A percentile compares a stretch with the other conserved stretches of the same genome.
These are phyloP conservation scores for Russula virescens DNA, from an alignment of 768 basidiomycete species.

Conservation along the genomic window DNA sequence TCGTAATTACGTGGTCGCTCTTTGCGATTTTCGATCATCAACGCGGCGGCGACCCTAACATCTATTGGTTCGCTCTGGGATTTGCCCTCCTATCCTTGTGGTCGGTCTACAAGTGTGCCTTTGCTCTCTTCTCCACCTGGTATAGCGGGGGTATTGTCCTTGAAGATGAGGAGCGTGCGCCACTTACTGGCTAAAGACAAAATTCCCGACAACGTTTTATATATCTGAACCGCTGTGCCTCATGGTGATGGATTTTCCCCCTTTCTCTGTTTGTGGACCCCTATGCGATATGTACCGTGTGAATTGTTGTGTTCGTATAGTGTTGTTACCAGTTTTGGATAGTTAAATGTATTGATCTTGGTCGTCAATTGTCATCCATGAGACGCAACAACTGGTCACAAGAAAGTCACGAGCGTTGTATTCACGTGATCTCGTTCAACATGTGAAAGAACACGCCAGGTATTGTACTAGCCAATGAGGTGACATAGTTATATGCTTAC, in stretches of 20 bases:
- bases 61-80: constrained; percentile 85
- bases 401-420: no score
- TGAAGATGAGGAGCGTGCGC: constrained; percentile 83
- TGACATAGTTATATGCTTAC: no score
- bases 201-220: not conserved
- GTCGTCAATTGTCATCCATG: no score
- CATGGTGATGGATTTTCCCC: not conserved
- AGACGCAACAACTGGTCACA: no score
- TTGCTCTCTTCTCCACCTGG: constrained; percentile 41
- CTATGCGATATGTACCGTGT: not conserved
- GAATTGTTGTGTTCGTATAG: not conserved
- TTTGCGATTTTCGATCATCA: constrained; percentile 88
- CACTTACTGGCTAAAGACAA: constrained; percentile 48
- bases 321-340: no score
- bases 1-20: constrained; percentile 90
- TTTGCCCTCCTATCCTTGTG: constrained; percentile 81
- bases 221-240: no score
- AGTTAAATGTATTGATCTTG: no score
- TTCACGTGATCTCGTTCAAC: no score
- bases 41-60: constrained; percentile 59
- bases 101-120: constrained; percentile 75
- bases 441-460: no score
- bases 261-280: not conserved
- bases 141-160: constrained; percentile 52
- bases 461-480: no score